Percentiles rank a stretch among this genome's conserved stretches.
Evolutionary conservation across 208 protist species (phyloP).

Genomic region (Leishmania turanica): DNA sequence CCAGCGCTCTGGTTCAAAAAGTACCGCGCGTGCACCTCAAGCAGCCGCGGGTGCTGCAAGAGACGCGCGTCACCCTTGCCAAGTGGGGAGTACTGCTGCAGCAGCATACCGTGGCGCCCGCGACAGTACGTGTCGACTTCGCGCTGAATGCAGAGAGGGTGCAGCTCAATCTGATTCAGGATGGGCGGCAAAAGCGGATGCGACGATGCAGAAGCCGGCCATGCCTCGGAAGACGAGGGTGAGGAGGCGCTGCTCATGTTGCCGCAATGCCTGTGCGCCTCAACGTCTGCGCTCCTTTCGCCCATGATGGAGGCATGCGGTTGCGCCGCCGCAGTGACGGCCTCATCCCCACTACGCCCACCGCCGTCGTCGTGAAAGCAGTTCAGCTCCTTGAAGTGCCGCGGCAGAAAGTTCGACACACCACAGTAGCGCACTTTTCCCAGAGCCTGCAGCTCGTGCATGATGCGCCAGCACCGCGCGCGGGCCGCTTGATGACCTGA

Average conservation of each 20-base stretch:
- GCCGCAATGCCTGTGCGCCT: background rate
- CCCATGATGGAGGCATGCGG: background rate
- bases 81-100: constrained; percentile 88
- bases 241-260: background rate
- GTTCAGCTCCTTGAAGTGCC: constrained; percentile 66
- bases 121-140: constrained; percentile 62
- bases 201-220: background rate
- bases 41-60: constrained; percentile 50
- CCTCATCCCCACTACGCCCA: background rate
- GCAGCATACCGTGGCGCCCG: constrained; percentile 44
- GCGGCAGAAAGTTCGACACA: constrained; percentile 81
- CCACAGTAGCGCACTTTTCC: constrained; percentile 64
- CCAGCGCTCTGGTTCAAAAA: constrained; percentile 26
- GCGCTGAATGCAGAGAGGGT: constrained; percentile 76
- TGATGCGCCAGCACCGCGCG: constrained; percentile 63
- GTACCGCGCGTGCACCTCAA: constrained; percentile 35
- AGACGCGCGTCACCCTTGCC: constrained; percentile 56
- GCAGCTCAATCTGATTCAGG: constrained; percentile 90
- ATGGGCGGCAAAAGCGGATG: constrained; percentile 20
- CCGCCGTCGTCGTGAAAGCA: constrained; percentile 7
- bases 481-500: constrained; percentile 58
- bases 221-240: background rate
- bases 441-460: constrained; percentile 57
- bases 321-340: background rate
- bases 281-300: background rate